Evolutionary conservation across 202 grass and related monocot species (phyloP), one percentile per base, ranked within the genome.

Genomic region (Zoysia matrella): DNA sequence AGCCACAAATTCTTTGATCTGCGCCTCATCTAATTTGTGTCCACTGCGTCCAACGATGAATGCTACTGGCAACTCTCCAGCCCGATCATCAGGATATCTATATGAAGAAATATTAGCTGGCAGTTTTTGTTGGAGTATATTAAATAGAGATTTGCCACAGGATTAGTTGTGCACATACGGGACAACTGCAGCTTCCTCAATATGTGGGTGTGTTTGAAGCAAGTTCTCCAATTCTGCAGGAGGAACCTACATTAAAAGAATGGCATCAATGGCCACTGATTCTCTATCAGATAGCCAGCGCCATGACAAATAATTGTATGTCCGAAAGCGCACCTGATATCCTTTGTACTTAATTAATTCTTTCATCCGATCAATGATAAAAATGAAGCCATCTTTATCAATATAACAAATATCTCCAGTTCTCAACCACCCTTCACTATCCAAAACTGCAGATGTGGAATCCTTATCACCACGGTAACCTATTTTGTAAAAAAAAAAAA

Each of bases 301-400:
- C 4, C 57, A 62, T 64, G 2, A 65, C 2, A 9, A 43, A 72
- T 60, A 67, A 14, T 15, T 48, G 14, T 13, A 70, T 6, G 10
- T 48, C 11, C 45, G 69, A 60, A 4, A 67, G 64, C n/a, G 64
- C 76, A 94, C 92, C 92, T 94, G 92, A 73, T 94, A 94, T 4
- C 92, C 92, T 8, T 89, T 94, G 86, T 76, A 89, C 69, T 94
- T 94, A 49, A 94, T 94, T 41, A 94, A 16, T 52, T 94, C 92
- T 87, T 91, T 94, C 45, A 94, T 57, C 9, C 89, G 75, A 43
- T 94, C 89, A 11, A 85, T 15, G 39, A 91, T 8, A 77, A 60
- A 91, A 41, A 94, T 49, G 11, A 94, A 80, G 2, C 92, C 92
- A 56, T 94, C 86, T 53, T 83, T 65, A 77, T 87, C 75, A 54